A percentile compares a stretch with the other conserved stretches of the same genome.
Evolutionary conservation across 805 yeast genomes (phyloP).

Genomic region (Wickerhamiella azymoides): DNA sequence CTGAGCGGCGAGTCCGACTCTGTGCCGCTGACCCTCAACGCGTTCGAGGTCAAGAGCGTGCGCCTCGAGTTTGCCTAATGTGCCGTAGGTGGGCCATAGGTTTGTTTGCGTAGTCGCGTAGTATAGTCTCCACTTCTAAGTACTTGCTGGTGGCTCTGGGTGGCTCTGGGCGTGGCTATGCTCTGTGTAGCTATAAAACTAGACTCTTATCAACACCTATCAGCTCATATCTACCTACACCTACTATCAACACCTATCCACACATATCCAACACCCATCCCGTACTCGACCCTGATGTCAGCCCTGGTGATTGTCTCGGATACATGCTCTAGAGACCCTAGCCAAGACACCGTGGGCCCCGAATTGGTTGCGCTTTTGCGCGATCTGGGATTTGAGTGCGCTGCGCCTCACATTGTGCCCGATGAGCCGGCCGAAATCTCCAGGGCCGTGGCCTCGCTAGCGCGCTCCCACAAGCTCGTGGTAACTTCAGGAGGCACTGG

Average conservation of each 20-base stretch:
- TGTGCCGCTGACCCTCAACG: conserved; percentile 35
- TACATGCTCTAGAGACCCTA: conserved; percentile 25
- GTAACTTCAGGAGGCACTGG: conserved; percentile 46
- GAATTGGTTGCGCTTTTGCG: conserved; percentile 18
- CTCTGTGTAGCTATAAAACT: not conserved
- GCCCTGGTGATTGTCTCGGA: conserved; percentile 32
- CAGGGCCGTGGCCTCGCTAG: conserved; percentile 21
- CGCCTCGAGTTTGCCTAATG: conserved; percentile 28
- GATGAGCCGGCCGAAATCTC: conserved; percentile 28
- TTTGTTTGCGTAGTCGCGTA: too few relatives aligned
- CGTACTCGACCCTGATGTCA: too few relatives aligned
- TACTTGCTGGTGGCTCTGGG: too few relatives aligned
- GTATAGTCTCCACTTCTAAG: too few relatives aligned
- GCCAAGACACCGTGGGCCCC: conserved; percentile 26
- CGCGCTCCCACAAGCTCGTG: conserved; percentile 21
- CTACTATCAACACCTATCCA: too few relatives aligned
- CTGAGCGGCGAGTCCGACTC: conserved; percentile 18
- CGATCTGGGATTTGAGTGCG: conserved; percentile 9
- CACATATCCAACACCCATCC: too few relatives aligned
- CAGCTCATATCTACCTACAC: too few relatives aligned
- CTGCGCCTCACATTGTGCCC: conserved; percentile 22
- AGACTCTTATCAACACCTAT: too few relatives aligned
- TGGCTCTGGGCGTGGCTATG: too few relatives aligned
- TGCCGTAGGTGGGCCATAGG: too few relatives aligned
- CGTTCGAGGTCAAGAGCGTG: conserved; percentile 66